Base-by-base conservation (phyloP, 2,329 filamentous ascomycete species). In the Diaporthe batatas region DNA sequence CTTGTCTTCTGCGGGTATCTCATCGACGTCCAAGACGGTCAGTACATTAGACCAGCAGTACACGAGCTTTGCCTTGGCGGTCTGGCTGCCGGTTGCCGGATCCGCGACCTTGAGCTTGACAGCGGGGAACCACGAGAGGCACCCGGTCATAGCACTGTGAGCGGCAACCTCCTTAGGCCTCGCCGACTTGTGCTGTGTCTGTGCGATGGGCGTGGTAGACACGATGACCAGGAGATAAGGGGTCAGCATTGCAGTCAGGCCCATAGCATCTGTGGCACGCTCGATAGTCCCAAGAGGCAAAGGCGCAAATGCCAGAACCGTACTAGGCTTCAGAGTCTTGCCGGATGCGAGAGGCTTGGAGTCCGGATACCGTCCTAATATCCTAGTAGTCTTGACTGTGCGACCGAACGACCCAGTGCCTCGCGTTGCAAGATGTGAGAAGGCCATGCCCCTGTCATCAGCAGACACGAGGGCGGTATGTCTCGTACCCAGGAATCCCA, bases 41-140 rank as follows among this genome's bases (percentile, higher is more conserved):
- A 99, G 84, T n/a, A 98, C 91, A 78, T 98, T 98, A 2, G 96
- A 98, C 96, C 96, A 99, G 82, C 95, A 98, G 83, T 99, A 99
- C 0, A 94, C 96, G 23, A 99, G 88, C 81, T 99, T 98, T 49
- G 92, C 93, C 79, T 91, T 92, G 23, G 94, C 95, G 12, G 92
- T 87, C 10, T 91, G 89, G 77, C 91, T 92, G 6, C 90, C 91
- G 0, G 89, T 90, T 59, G 89, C 87, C 1, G 89, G 85, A 75
- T 94, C 91, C 12, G 91, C 89, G 21, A 90, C 89, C 81, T 98
- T 98, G 55, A 99, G 86, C 79, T 94, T 96, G 58, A 99, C 96
- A 2, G 95, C 95, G 2, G 96, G 96, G 80, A 99, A 99, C 96
- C 96, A 99, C 44, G 96, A 95, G 65, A 99, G 83, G 77, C 96